Percentiles rank a stretch among this genome's conserved stretches.
Evolutionary conservation across 2,329 filamentous ascomycete genomes (phyloP).

Genomic region (Cercospora sesami): DNA sequence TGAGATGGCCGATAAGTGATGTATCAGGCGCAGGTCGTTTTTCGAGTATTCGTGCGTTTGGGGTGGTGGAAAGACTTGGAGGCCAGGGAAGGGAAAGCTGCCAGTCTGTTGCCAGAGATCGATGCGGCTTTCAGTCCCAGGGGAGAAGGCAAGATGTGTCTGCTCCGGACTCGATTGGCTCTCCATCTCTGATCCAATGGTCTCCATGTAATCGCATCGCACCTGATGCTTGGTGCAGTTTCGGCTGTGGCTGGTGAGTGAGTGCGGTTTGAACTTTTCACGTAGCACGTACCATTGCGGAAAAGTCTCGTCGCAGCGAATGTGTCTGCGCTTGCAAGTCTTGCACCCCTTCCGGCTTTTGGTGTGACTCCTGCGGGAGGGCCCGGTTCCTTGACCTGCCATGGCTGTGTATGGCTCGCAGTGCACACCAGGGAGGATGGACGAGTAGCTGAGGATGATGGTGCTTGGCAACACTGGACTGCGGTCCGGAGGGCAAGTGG

Average conservation of each 20-base stretch:
- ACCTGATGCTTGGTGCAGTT: conserved; percentile 99
- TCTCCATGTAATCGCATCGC: conserved; percentile 95
- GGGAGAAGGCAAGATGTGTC: conserved; percentile 75
- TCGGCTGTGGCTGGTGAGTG: conserved; percentile 57
- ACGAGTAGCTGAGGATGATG: not conserved
- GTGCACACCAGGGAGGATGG: not conserved
- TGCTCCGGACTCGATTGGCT: conserved; percentile 55
- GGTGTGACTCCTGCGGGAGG: conserved; percentile 87
- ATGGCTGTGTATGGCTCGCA: conserved; percentile 50
- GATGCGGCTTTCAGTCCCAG: conserved; percentile 78
- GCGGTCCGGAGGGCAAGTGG: not conserved
- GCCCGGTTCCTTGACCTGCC: conserved; percentile 93
- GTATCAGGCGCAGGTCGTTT: conserved; percentile 82
- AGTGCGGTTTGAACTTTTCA: not conserved
- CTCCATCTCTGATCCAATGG: conserved; percentile 64
- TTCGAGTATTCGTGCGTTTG: conserved; percentile 70
- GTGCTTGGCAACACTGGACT: not conserved
- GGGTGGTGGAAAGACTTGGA: conserved; percentile 73
- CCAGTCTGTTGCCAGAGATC: conserved; percentile 81
- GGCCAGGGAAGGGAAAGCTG: conserved; percentile 78
- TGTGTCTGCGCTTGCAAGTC: conserved; percentile 95
- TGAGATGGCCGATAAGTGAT: conserved; percentile 84
- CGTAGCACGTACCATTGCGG: conserved; percentile 78
- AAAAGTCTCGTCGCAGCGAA: conserved; percentile 95
- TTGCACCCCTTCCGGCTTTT: conserved; percentile 99